Base-by-base conservation (phyloP, 345 rosid genomes). In the Iberis pinnata region DNA sequence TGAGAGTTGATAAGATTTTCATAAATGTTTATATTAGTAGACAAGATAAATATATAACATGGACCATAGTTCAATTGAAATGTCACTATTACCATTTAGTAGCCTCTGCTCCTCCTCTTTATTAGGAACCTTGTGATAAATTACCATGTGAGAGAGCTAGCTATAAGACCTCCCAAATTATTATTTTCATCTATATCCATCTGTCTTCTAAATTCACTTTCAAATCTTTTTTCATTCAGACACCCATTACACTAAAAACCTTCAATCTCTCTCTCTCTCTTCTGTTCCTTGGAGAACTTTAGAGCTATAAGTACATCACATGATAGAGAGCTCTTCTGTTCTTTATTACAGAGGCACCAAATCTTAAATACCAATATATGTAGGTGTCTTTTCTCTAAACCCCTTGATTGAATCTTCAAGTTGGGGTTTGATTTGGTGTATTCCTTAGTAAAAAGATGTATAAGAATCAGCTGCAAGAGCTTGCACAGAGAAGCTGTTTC, bases 21-120 rank as follows among this genome's bases (percentile, higher is more conserved):
- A 41, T 59, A 38, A 29, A 43, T 29, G 27, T 25, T 29, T 25
- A 33, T 4, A n/a, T 0, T n/a, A n/a, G n/a, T n/a, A n/a, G n/a
- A n/a, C n/a, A n/a, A n/a, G n/a, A n/a, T n/a, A n/a, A n/a, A n/a
- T n/a, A n/a, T 43, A 59, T 57, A 43, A 67, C 42, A 46, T 60
- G 65, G 61, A 59, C 66, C 65, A 58, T 58, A n/a, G n/a, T n/a
- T n/a, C n/a, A n/a, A 24, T 26, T 60, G 62, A 67, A 53, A 53
- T 60, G 71, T 67, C 71, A 40, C 61, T 60, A 11, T 67, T 53
- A 60, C 53, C 66, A 60, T 67, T 57, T 38, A 60, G 51, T 67
- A 60, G 56, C 50, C 44, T 67, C 66, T 59, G 60, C n/a, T n/a
- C n/a, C 43, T 39, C 56, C 66, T 67, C 65, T 60, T 67, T 53